These are phyloP conservation scores for Hypoxylon sp. DNA, from an alignment of 2,329 filamentous ascomycete genomes.

Conservation along the genomic window DNA sequence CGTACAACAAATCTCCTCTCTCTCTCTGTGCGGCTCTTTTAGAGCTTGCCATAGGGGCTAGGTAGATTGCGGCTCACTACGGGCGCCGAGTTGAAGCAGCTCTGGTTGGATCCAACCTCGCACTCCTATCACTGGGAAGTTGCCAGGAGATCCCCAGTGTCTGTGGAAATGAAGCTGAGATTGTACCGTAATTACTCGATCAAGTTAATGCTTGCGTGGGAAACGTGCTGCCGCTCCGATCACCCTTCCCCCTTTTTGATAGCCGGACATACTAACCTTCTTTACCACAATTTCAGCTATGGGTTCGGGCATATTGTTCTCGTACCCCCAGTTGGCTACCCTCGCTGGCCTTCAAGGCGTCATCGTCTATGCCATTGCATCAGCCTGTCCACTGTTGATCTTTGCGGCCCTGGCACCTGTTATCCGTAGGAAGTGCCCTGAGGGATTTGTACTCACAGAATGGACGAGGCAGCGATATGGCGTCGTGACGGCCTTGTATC, in stretches of 20 bases:
- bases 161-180: constrained; percentile 83
- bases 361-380: constrained; percentile 81
- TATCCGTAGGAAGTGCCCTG: constrained; percentile 83
- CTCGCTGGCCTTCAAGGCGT: constrained; percentile 85
- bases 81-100: constrained; percentile 78
- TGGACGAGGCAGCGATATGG: constrained; percentile 88
- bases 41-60: constrained; percentile 38
- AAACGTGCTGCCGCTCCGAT: constrained; percentile 92
- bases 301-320: constrained; percentile 86
- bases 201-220: constrained; percentile 99
- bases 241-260: constrained; percentile 54
- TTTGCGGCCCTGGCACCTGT: constrained; percentile 83
- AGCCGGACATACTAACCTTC: constrained; percentile 55
- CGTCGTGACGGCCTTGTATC: constrained; percentile 75
- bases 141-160: constrained; percentile 58
- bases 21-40: constrained; percentile 22
- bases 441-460: constrained; percentile 87
- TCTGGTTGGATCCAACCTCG: constrained; percentile 67
- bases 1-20: constrained; percentile 56
- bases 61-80: constrained; percentile 81
- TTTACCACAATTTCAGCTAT: constrained; percentile 74
- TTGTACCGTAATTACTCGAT: constrained; percentile 96
- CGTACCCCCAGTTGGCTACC: constrained; percentile 85
- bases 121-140: constrained; percentile 28
- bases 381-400: constrained; percentile 78